phyloP scores from a whole-genome alignment of 2,329 filamentous ascomycete genomes.

The Xylaria sp. region DNA sequence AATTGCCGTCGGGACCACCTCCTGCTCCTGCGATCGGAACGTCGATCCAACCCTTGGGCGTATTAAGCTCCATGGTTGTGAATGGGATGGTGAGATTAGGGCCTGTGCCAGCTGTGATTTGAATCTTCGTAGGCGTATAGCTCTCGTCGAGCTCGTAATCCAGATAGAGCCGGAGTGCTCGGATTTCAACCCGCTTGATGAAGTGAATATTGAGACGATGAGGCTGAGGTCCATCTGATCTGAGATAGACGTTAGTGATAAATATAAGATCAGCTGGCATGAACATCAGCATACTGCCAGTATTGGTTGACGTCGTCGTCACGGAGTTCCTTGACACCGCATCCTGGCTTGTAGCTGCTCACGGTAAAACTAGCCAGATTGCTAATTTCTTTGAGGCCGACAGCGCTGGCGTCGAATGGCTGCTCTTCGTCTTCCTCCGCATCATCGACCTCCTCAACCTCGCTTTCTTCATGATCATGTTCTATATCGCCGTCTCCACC shows the following conservation, averaged over 20 bases:
- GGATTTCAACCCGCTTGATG: constrained; percentile 82
- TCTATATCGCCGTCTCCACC: constrained; percentile 49
- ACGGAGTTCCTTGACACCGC: constrained; percentile 79
- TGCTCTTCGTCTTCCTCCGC: constrained; percentile 54
- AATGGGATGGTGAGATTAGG: constrained; percentile 93
- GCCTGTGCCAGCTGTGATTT: constrained; percentile 88
- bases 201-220: constrained; percentile 88
- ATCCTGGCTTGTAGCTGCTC: constrained; percentile 82
- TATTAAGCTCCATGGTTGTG: constrained; percentile 79
- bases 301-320: constrained; percentile 78
- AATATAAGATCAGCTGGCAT: not conserved
- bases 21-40: constrained; percentile 70
- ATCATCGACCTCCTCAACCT: constrained; percentile 51
- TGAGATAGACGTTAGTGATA: constrained; percentile 46
- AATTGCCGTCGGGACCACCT: constrained; percentile 73
- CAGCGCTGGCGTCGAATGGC: constrained; percentile 63
- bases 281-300: constrained; percentile 75
- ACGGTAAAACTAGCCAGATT: constrained; percentile 86
- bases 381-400: constrained; percentile 82
- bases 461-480: constrained; percentile 47
- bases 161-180: constrained; percentile 82
- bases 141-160: constrained; percentile 95
- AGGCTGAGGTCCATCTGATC: constrained; percentile 85
- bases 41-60: constrained; percentile 90
- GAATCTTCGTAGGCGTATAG: constrained; percentile 94